Conservation (phyloP, 2,329 filamentous ascomycete genomes). For the Aspergillus melleus region DNA sequence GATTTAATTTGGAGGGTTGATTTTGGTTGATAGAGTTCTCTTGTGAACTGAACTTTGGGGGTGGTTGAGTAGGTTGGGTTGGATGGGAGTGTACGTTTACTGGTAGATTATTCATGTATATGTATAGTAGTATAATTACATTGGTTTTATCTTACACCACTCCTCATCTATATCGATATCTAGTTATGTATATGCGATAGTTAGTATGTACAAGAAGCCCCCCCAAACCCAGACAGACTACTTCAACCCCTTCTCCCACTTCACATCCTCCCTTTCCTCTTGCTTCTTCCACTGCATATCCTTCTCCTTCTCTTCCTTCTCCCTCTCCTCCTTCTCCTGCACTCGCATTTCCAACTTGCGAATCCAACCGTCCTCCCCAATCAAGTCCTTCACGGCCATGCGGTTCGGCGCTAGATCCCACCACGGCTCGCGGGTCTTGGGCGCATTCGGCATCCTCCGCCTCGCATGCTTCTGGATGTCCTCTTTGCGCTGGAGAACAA, state of each 20-base stretch:
- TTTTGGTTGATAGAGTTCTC: too few relatives aligned
- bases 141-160: neutral
- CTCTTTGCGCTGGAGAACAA: constrained; percentile 28
- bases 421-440: constrained; percentile 21
- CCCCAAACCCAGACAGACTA: too few relatives aligned
- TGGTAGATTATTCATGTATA: constrained; percentile 2
- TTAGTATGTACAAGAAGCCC: neutral
- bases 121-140: constrained; percentile 1
- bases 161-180: neutral
- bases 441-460: neutral
- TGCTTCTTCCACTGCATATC: neutral
- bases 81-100: neutral
- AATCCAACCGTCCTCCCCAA: constrained; percentile 29
- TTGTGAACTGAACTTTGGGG: too few relatives aligned
- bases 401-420: constrained; percentile 35
- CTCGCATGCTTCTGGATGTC: constrained; percentile 11
- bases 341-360: constrained; percentile 19
- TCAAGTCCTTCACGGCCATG: constrained; percentile 28
- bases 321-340: constrained; percentile 7
- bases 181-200: neutral
- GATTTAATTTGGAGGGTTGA: constrained; percentile 53
- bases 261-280: neutral
- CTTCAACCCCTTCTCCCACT: neutral
- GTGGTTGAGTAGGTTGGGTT: too few relatives aligned
- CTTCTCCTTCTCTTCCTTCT: neutral